Conservation (phyloP, 2,329 filamentous ascomycete genomes). For the Orbilia blumenaviensis region DNA sequence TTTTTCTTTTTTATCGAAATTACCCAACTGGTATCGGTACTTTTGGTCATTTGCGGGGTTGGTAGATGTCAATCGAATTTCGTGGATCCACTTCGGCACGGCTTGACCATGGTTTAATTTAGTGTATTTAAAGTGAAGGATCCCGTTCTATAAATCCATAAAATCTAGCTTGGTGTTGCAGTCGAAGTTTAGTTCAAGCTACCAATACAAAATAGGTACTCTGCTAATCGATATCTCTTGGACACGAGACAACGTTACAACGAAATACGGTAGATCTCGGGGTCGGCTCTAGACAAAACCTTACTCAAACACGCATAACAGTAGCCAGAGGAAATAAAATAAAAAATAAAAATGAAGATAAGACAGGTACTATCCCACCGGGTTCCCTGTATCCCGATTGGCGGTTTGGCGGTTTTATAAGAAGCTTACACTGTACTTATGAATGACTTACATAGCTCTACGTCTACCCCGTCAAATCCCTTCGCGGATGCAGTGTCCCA, state of each 20-base stretch:
- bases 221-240: no score
- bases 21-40: neutral
- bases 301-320: no score
- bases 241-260: no score
- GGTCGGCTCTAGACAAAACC: no score
- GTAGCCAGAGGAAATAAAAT: no score
- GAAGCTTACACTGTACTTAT: neutral
- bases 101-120: neutral
- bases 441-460: slow-evolving; percentile 67
- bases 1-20: neutral
- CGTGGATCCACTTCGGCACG: no score
- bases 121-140: slow-evolving; percentile 23
- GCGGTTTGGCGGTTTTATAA: no score
- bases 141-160: neutral
- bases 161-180: no score
- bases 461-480: slow-evolving; percentile 77
- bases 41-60: neutral
- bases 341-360: slow-evolving; percentile 42
- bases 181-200: no score
- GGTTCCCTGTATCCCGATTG: neutral
- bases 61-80: neutral
- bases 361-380: slow-evolving; percentile 5
- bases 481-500: slow-evolving; percentile 70
- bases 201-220: no score
- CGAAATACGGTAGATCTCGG: no score